These are phyloP conservation scores for Panus rudis DNA, from an alignment of 768 basidiomycete species.

Conservation along the genomic window DNA sequence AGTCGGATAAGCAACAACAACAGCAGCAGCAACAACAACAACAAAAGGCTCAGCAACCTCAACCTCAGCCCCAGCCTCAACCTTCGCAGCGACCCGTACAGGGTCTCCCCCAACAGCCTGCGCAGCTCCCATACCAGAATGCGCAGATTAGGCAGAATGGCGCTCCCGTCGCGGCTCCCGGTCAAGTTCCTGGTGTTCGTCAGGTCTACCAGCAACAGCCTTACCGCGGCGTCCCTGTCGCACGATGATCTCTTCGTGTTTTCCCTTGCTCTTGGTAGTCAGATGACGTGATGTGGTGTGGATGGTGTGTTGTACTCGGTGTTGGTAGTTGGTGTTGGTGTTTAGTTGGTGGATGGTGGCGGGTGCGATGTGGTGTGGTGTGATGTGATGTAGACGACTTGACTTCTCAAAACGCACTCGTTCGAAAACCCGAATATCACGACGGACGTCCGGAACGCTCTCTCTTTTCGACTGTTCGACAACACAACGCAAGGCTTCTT, in stretches of 20 bases:
- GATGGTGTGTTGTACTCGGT: background rate
- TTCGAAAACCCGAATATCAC: too few relatives aligned
- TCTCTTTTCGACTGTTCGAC: too few relatives aligned
- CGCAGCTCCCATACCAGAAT: slow-evolving; percentile 27
- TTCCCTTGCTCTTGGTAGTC: background rate
- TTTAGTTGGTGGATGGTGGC: background rate
- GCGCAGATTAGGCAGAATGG: slow-evolving; percentile 22
- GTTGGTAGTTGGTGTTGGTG: background rate
- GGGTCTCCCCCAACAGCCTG: slow-evolving; percentile 8
- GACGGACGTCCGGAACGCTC: too few relatives aligned
- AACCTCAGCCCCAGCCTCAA: slow-evolving; percentile 12
- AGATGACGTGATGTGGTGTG: background rate
- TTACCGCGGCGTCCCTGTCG: slow-evolving; percentile 22
- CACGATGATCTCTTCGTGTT: slow-evolving; percentile 16
- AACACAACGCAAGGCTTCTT: too few relatives aligned
- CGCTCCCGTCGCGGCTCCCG: slow-evolving; percentile 15
- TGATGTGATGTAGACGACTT: too few relatives aligned
- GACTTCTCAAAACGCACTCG: too few relatives aligned
- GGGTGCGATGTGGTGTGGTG: too few relatives aligned
- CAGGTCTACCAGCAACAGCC: slow-evolving; percentile 18
- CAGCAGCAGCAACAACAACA: slow-evolving; percentile 30
- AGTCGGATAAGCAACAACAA: slow-evolving; percentile 37
- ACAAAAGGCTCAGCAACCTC: slow-evolving; percentile 13
- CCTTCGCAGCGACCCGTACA: slow-evolving; percentile 17
- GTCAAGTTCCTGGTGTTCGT: slow-evolving; percentile 8